Percentiles rank a stretch among this genome's conserved stretches.
Evolutionary conservation across 805 yeast genomes (phyloP).

Genomic region (Limtongozyma cylindracea): DNA sequence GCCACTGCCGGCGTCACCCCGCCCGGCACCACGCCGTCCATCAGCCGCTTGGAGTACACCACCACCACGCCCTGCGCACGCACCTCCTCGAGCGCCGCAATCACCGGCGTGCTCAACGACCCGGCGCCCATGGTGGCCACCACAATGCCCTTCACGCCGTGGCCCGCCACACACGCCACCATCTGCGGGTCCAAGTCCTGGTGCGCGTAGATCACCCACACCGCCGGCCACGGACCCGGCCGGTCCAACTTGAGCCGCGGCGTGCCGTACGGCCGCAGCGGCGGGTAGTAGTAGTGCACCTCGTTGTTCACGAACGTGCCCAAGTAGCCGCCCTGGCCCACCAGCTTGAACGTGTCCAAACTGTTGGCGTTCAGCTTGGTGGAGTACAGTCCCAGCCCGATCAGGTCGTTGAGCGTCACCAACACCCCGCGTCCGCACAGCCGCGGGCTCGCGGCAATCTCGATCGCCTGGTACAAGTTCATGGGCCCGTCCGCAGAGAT

Average conservation of each 20-base stretch:
- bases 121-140: conserved; percentile 58
- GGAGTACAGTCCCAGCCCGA: conserved; percentile 44
- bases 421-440: conserved; percentile 32
- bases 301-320: conserved; percentile 47
- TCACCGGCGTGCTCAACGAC: conserved; percentile 24
- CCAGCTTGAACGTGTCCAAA: conserved; percentile 40
- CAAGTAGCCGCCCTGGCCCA: conserved; percentile 36
- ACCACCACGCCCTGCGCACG: conserved; percentile 20
- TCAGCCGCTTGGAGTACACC: conserved; percentile 37
- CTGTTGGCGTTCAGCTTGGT: conserved; percentile 50
- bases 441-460: conserved; percentile 25
- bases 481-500: conserved; percentile 52
- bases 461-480: conserved; percentile 46
- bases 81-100: conserved; percentile 13
- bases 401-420: conserved; percentile 41
- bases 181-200: conserved; percentile 29
- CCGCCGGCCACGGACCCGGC: conserved; percentile 10
- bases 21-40: conserved; percentile 46
- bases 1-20: conserved; percentile 22
- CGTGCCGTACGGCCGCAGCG: conserved; percentile 27
- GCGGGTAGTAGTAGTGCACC: conserved; percentile 38
- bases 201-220: conserved; percentile 31
- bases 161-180: conserved; percentile 18
- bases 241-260: conserved; percentile 6
- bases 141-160: conserved; percentile 25